These are phyloP conservation scores for Aspergillus baeticus DNA, from an alignment of 495 filamentous ascomycete species.

Conservation along the genomic window DNA sequence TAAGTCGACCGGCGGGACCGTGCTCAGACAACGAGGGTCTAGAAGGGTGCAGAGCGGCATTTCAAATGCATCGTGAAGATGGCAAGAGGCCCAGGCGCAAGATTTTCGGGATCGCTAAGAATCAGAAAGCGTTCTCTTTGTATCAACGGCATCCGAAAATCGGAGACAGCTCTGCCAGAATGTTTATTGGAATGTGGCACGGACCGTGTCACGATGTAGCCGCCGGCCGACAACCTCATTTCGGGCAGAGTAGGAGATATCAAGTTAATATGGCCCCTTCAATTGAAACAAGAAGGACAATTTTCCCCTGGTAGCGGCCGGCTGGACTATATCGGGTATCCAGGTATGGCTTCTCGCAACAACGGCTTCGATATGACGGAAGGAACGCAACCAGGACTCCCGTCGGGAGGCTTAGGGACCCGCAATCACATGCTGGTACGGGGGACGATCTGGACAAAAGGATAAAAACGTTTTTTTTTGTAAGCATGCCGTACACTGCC, in stretches of 20 bases:
- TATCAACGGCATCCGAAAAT: not conserved
- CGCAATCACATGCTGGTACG: conserved; percentile 39
- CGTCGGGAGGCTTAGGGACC: conserved; percentile 30
- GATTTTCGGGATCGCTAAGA: conserved; percentile 8
- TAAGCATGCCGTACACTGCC: too few relatives aligned
- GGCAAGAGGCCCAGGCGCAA: conserved; percentile 17
- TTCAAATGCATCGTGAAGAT: conserved; percentile 8
- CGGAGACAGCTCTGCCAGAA: not conserved
- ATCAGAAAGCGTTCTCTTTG: not conserved
- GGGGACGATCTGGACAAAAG: too few relatives aligned
- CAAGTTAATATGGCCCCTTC: not conserved
- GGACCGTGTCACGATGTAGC: not conserved
- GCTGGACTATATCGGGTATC: not conserved
- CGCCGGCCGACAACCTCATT: not conserved
- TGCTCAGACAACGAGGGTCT: not conserved
- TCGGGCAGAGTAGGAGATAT: not conserved
- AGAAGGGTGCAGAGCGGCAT: conserved; percentile 9
- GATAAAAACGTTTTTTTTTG: too few relatives aligned
- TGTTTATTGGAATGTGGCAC: conserved; percentile 1
- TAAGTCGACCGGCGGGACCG: conserved; percentile 5
- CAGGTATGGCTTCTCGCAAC: not conserved
- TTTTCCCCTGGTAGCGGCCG: not conserved
- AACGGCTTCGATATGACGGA: not conserved
- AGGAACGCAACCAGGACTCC: conserved; percentile 1
- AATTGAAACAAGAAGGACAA: not conserved